Base-by-base conservation (phyloP, 345 rosid species). In the Passiflora organensis region DNA sequence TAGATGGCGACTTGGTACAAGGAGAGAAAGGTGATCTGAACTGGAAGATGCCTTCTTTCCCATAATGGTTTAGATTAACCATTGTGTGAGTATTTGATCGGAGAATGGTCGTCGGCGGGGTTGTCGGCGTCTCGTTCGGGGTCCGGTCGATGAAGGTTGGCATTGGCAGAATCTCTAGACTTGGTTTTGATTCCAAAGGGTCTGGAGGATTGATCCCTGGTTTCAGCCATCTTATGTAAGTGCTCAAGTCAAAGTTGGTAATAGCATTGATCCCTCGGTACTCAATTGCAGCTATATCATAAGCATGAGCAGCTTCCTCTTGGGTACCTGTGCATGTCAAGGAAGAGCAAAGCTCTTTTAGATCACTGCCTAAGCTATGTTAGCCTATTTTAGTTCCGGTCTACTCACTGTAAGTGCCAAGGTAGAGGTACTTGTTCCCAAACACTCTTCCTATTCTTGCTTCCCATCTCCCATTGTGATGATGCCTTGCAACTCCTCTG, bases 391-490 rank as follows among this genome's bases (percentile, higher is more conserved):
- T n/a, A n/a, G n/a, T n/a, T n/a, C n/a, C n/a, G n/a, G n/a, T n/a
- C 19, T 37, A 66, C 82, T 74, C 65, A 84, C 90, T 48, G 80
- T 84, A 81, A 36, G 90, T 84, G 59, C 90, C 90, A 25, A 84
- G 84, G 57, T 84, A 84, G 28, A 81, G 82, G 56, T 81, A 84
- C 63, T 84, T 81, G 79, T 78, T 81, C 36, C 90, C 86, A 5
- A 84, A 84, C 42, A 78, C 84, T 71, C 90, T 72, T 22, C 86
- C 86, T 32, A 83, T 83, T 52, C 89, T 78, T 49, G 86, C 89
- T 68, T 83, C 89, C 89, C 89, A 83, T 72, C 84, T 76, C 42
- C 89, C 86, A 48, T 83, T 83, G 43, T 83, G 82, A 56, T 80
- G 89, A 67, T 80, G 86, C 76, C 71, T 76, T 53, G 80, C 80